Evolutionary conservation across 2,329 filamentous ascomycete genomes (phyloP).

Genomic region (Fusarium globosum): DNA sequence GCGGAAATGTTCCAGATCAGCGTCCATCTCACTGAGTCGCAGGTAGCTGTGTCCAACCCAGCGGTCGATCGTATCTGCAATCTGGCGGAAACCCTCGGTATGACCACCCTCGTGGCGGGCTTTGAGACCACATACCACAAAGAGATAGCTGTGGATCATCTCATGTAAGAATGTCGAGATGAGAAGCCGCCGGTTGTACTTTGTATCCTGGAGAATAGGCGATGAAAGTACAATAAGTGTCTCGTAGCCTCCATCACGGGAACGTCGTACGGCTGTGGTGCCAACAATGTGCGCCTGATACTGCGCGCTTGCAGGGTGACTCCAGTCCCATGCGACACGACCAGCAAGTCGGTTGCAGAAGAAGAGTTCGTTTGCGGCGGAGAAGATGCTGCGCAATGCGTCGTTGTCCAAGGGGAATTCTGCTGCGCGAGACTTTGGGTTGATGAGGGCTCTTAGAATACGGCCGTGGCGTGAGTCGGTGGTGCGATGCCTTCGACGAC

Average conservation of each 20-base stretch:
- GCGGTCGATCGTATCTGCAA: constrained; percentile 68
- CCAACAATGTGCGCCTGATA: constrained; percentile 69
- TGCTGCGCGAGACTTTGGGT: constrained; percentile 56
- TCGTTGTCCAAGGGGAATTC: constrained; percentile 67
- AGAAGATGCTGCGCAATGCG: constrained; percentile 68
- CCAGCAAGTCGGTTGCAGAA: constrained; percentile 66
- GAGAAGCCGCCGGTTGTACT: constrained; percentile 69
- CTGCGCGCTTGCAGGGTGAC: constrained; percentile 59
- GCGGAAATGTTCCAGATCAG: constrained; percentile 67
- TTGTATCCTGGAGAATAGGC: constrained; percentile 65
- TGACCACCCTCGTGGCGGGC: constrained; percentile 68
- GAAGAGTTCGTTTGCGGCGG: constrained; percentile 71
- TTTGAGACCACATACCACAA: constrained; percentile 69
- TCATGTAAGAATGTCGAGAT: constrained; percentile 75
- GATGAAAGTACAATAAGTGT: constrained; percentile 71
- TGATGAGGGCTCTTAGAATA: constrained; percentile 68
- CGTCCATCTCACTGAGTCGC: constrained; percentile 69
- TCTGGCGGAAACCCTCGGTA: constrained; percentile 68
- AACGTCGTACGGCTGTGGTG: constrained; percentile 68
- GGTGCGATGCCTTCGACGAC: constrained; percentile 54
- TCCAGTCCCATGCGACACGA: constrained; percentile 73
- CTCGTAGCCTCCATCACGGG: constrained; percentile 64
- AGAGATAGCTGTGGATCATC: constrained; percentile 74
- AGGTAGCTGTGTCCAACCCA: constrained; percentile 69
- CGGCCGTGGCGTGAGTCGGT: constrained; percentile 65